These are phyloP conservation scores for Colletotrichum spaethianum DNA, from an alignment of 2,329 filamentous ascomycete genomes.

Conservation along the genomic window DNA sequence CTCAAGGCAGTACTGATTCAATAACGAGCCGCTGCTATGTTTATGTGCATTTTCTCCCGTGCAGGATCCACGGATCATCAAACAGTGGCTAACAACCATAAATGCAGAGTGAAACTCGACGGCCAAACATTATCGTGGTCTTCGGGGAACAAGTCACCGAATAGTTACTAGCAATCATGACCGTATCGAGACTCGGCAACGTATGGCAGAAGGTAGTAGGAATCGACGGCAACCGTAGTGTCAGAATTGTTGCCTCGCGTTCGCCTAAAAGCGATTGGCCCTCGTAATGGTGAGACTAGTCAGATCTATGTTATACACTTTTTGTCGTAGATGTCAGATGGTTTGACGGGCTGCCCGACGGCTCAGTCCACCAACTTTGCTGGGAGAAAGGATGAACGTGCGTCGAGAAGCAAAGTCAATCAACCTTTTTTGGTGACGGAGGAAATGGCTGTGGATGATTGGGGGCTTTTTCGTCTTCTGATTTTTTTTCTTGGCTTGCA, in stretches of 20 bases:
- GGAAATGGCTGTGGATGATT: neutral
- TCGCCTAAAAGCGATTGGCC: constrained; percentile 22
- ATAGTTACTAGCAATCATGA: neutral
- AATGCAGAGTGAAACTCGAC: constrained; percentile 25
- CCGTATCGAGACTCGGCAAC: neutral
- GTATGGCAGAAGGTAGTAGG: neutral
- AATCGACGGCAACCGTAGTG: neutral
- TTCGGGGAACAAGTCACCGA: neutral
- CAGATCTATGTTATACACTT: constrained; percentile 20
- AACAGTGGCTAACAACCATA: constrained; percentile 35
- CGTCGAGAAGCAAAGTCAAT: constrained; percentile 17
- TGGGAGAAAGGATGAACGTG: constrained; percentile 29
- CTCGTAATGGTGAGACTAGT: constrained; percentile 15
- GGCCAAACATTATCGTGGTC: constrained; percentile 20
- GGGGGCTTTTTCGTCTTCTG: neutral
- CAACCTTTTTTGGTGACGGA: neutral
- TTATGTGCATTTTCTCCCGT: constrained; percentile 27
- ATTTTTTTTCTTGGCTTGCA: constrained; percentile 15
- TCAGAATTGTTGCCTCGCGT: constrained; percentile 3
- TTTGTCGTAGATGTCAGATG: constrained; percentile 19
- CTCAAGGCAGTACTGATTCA: constrained; percentile 1
- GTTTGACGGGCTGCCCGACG: constrained; percentile 14
- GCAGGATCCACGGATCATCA: constrained; percentile 43
- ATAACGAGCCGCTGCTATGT: constrained; percentile 19
- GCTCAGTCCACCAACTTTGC: constrained; percentile 4